Base-by-base conservation (phyloP, 2,329 filamentous ascomycete species). In the Ramichloridium luteum region DNA sequence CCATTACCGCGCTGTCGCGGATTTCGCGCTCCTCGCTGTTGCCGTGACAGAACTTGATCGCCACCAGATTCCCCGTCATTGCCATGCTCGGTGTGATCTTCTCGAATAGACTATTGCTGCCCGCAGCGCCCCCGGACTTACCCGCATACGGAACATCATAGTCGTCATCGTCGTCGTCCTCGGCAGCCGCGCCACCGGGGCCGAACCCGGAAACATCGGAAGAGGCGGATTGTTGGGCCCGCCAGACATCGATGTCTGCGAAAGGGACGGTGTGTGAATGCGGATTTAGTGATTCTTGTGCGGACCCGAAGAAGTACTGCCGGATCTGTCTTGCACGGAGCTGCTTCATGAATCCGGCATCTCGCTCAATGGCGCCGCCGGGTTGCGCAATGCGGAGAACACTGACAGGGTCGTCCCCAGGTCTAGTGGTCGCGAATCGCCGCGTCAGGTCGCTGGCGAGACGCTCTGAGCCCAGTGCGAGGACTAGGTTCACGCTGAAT, bases 221-320 rank as follows among this genome's bases (percentile, higher is more conserved):
- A 9, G 26, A 15, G 8, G 34, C 35, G 2, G 46, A 34, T 14
- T 37, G 37, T 26, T 45, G 48, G 16, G 49, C 38, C 16, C 44
- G 34, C 54, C 65, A 93, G 26, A 96, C 69, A 2, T 73, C 67
- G 23, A 94, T 55, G 6, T 76, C 72, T 36, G 74, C 68, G 51
- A 85, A 90, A 40, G 84, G 77, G 4, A 93, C 73, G 37, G 80
- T 79, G 48, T 93, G 83, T 5, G 84, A 92, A 47, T 86, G 80
- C 0, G 90, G 90, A 27, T 81, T 90, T 2, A 98, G 64, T 0
- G 82, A 80, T 36, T 80, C 72, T 30, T 52, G 52, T 2, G 42
- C 59, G 40, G 81, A 79, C 6, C 90, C 90, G 53, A 94, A 98
- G 62, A 98, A 98, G 58, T 98, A 98, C 46, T 86, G 79, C 44